phyloP scores from a whole-genome alignment of 805 yeast species.

The Sugiyamaella qingdaonensis region DNA sequence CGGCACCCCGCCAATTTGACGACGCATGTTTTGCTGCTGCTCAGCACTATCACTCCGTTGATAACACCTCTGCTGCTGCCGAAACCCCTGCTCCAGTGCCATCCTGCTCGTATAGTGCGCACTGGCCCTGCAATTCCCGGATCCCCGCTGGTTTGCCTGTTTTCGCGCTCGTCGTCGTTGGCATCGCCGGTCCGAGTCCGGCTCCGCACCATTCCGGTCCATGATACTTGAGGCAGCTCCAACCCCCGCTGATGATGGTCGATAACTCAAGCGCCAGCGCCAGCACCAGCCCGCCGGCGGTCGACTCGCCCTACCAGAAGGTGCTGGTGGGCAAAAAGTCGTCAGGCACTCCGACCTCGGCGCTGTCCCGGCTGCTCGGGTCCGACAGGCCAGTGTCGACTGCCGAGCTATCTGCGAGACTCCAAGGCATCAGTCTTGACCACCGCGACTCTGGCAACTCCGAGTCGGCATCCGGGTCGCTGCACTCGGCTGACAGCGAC shows the following conservation, averaged over 20 bases:
- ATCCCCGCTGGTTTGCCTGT: no score
- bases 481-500: background rate
- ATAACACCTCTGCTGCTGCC: background rate
- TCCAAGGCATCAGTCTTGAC: constrained; percentile 5
- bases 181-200: no score
- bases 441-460: background rate
- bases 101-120: no score
- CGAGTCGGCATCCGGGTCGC: background rate
- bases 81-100: no score
- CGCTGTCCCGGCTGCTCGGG: constrained; percentile 13
- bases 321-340: background rate
- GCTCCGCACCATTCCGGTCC: no score
- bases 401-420: constrained; percentile 1
- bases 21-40: background rate
- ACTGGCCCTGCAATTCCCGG: no score
- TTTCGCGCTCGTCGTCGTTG: no score
- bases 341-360: constrained; percentile 6
- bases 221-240: no score
- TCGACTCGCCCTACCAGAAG: constrained; percentile 7
- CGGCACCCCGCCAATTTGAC: constrained; percentile 4
- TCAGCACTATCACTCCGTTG: background rate
- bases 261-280: background rate
- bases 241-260: background rate
- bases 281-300: background rate
- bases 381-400: constrained; percentile 6